Conservation (phyloP, 208 protist species). For the Lotmaria passim region DNA sequence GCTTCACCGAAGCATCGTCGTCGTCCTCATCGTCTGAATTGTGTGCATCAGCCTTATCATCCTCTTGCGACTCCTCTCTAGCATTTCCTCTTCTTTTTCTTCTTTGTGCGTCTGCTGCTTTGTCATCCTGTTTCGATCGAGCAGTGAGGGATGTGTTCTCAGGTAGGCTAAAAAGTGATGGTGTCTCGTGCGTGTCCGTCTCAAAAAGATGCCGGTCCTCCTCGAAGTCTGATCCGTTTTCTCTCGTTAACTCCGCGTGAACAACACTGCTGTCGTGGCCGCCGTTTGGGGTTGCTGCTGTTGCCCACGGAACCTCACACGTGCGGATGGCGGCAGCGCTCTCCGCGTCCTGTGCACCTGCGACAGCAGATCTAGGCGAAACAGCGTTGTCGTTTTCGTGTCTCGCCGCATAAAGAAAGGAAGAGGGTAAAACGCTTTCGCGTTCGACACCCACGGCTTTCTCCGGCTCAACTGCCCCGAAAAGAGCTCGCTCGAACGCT, state of each 20-base stretch:
- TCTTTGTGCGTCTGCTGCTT: not conserved
- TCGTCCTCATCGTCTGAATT: not conserved
- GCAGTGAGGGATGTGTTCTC: not conserved
- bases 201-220: slow-evolving; percentile 12
- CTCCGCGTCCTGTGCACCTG: not conserved
- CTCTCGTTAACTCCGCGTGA: not conserved
- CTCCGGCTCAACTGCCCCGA: not conserved
- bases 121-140: not conserved
- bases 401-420: not conserved
- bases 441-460: no score
- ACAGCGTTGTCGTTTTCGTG: not conserved
- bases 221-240: not conserved
- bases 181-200: not conserved
- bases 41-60: no score
- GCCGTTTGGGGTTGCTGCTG: not conserved
- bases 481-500: slow-evolving; percentile 24
- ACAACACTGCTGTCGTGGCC: not conserved
- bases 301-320: not conserved
- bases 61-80: not conserved
- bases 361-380: not conserved
- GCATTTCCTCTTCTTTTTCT: not conserved
- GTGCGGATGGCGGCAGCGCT: not conserved
- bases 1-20: not conserved
- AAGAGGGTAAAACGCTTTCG: not conserved
- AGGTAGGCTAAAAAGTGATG: not conserved